A percentile compares a stretch with the other conserved stretches of the same genome.
These are phyloP conservation scores for Alternaria arbusti DNA, from an alignment of 2,329 filamentous ascomycete genomes.

Conservation along the genomic window DNA sequence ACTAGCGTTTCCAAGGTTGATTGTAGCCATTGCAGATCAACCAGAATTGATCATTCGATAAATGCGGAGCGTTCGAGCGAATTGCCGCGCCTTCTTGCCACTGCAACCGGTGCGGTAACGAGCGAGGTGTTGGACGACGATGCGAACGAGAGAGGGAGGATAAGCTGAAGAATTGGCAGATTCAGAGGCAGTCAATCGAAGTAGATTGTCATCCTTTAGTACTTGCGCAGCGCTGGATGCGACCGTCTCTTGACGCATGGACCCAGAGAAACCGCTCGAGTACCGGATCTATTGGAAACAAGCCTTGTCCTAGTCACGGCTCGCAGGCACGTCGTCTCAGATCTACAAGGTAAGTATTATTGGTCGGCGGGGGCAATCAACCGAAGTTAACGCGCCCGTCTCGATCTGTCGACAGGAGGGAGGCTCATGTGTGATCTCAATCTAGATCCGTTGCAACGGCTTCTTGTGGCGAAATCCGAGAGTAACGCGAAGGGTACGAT, in stretches of 20 bases:
- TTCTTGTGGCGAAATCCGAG: slow-evolving; percentile 37
- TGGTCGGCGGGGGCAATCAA: slow-evolving; percentile 41
- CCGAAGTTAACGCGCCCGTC: slow-evolving; percentile 39
- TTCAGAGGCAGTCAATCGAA: slow-evolving; percentile 22
- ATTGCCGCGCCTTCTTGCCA: slow-evolving; percentile 36
- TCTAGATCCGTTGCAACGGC: slow-evolving; percentile 38
- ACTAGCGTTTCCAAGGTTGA: slow-evolving; percentile 38
- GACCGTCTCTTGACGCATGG: slow-evolving; percentile 38
- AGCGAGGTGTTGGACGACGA: not conserved
- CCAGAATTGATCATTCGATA: slow-evolving; percentile 21
- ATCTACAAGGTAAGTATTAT: slow-evolving; percentile 34
- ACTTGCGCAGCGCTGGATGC: slow-evolving; percentile 28
- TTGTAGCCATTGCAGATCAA: slow-evolving; percentile 40
- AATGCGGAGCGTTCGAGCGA: slow-evolving; percentile 33
- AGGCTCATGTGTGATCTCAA: slow-evolving; percentile 35
- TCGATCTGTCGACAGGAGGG: slow-evolving; percentile 28
- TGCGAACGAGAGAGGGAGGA: slow-evolving; percentile 13
- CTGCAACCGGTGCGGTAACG: slow-evolving; percentile 16
- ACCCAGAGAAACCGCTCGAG: slow-evolving; percentile 38
- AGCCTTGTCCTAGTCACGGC: slow-evolving; percentile 46
- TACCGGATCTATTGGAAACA: slow-evolving; percentile 47
- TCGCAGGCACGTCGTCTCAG: slow-evolving; percentile 38
- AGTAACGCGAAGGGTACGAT: slow-evolving; percentile 21
- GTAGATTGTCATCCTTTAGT: slow-evolving; percentile 49
- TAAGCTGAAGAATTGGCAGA: slow-evolving; percentile 17